phyloP scores from a whole-genome alignment of 75 land plant genomes.

The Sequoiadendron giganteum region DNA sequence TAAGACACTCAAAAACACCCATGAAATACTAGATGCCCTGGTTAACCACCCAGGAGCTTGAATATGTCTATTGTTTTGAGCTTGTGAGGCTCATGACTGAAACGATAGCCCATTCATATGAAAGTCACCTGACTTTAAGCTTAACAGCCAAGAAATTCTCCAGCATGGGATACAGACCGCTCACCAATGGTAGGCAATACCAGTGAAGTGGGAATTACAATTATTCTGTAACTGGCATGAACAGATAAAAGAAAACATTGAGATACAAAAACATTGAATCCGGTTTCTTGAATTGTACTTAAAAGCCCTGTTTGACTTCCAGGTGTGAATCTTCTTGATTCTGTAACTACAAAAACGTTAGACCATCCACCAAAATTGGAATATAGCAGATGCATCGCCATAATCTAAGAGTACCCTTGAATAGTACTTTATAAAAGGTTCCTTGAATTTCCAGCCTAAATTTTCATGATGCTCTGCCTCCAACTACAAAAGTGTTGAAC shows the following conservation, averaged over 20 bases:
- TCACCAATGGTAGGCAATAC: too few species aligned
- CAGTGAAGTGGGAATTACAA: too few species aligned
- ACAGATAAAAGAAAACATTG: neutral
- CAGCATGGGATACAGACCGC: too few species aligned
- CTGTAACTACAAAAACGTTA: neutral
- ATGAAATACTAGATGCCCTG: neutral
- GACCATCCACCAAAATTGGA: neutral
- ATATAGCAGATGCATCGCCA: neutral
- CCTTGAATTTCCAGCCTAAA: neutral
- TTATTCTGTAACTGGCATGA: neutral
- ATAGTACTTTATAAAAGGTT: too few species aligned
- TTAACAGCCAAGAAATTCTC: too few species aligned
- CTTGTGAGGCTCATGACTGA: neutral
- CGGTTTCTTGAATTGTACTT: neutral
- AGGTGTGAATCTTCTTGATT: slow-evolving; percentile 9
- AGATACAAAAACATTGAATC: neutral
- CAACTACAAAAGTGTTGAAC: neutral
- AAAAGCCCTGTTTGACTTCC: neutral
- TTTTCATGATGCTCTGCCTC: slow-evolving; percentile 5
- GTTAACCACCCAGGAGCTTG: neutral
- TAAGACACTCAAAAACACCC: neutral
- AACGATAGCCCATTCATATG: too few species aligned
- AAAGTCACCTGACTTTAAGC: too few species aligned
- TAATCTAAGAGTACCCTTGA: neutral
- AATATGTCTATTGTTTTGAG: neutral